A percentile compares a stretch with the other conserved stretches of the same genome.
Conservation (phyloP, 495 filamentous ascomycete genomes). For the Aspergillus sclerotioniger region DNA sequence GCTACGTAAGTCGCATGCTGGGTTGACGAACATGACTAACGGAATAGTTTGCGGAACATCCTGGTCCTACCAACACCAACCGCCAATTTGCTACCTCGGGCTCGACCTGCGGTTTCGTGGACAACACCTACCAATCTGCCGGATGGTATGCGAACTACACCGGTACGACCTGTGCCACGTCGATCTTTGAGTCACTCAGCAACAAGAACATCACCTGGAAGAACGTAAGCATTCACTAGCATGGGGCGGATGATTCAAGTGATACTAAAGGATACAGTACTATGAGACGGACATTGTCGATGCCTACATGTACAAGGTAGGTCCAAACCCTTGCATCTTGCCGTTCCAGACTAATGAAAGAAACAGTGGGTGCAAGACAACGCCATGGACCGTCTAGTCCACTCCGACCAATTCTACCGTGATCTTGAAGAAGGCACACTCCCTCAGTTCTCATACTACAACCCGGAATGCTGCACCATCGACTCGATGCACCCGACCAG, state of each 20-base stretch:
- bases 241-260: background rate
- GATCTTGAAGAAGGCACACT: slow-evolving; percentile 45
- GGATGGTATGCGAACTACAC: slow-evolving; percentile 37
- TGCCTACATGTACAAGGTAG: slow-evolving; percentile 39
- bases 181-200: slow-evolving; percentile 35
- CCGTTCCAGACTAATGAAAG: too few species aligned
- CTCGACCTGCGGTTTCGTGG: slow-evolving; percentile 33
- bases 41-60: slow-evolving; percentile 35
- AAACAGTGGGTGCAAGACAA: slow-evolving; percentile 42
- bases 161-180: slow-evolving; percentile 36
- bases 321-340: too few species aligned
- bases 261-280: slow-evolving; percentile 28
- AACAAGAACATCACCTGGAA: slow-evolving; percentile 37
- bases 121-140: slow-evolving; percentile 31
- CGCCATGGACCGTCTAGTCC: slow-evolving; percentile 36
- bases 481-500: slow-evolving; percentile 46
- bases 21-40: slow-evolving; percentile 6
- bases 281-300: slow-evolving; percentile 44
- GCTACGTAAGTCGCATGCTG: slow-evolving; percentile 26
- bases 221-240: slow-evolving; percentile 23
- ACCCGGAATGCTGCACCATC: slow-evolving; percentile 47
- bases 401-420: slow-evolving; percentile 41
- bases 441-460: slow-evolving; percentile 47
- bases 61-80: slow-evolving; percentile 41
- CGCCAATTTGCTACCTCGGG: slow-evolving; percentile 41